These are phyloP conservation scores for Fistulifera pelliculosa DNA, from an alignment of 108 stramenopile genomes.

Conservation along the genomic window DNA sequence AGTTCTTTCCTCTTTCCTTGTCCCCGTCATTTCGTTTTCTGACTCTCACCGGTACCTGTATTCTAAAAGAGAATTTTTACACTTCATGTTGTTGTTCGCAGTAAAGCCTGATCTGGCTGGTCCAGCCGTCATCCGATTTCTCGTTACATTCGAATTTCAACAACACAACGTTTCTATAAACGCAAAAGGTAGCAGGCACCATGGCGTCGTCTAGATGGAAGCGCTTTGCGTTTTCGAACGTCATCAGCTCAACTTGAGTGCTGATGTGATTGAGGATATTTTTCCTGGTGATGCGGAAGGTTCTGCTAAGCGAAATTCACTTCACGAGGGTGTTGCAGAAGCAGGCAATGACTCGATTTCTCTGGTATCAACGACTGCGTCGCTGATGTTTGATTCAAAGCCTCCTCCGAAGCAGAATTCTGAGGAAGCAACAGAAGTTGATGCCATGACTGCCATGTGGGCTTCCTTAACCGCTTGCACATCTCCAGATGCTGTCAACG, in stretches of 20 bases:
- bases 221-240: conserved; percentile 87
- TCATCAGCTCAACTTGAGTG: conserved; percentile 52
- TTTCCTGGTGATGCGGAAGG: conserved; percentile 17
- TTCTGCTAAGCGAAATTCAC: too few species aligned
- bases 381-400: conserved; percentile 27
- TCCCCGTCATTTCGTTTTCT: too few species aligned
- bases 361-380: conserved; percentile 38
- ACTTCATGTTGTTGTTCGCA: too few species aligned
- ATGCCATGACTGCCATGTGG: conserved; percentile 25
- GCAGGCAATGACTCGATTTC: not conserved
- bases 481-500: conserved; percentile 2
- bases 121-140: too few species aligned
- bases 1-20: too few species aligned
- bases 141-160: too few species aligned
- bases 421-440: not conserved
- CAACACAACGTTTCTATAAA: too few species aligned
- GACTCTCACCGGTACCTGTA: too few species aligned
- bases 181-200: not conserved
- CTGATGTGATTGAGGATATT: conserved; percentile 61
- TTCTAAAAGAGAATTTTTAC: too few species aligned
- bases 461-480: conserved; percentile 24
- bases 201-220: conserved; percentile 85
- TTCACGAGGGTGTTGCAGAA: not conserved
- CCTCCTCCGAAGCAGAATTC: not conserved
- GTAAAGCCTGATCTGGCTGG: too few species aligned